Conservation (phyloP, 768 basidiomycete genomes). For the Hygrocybe coccinea region DNA sequence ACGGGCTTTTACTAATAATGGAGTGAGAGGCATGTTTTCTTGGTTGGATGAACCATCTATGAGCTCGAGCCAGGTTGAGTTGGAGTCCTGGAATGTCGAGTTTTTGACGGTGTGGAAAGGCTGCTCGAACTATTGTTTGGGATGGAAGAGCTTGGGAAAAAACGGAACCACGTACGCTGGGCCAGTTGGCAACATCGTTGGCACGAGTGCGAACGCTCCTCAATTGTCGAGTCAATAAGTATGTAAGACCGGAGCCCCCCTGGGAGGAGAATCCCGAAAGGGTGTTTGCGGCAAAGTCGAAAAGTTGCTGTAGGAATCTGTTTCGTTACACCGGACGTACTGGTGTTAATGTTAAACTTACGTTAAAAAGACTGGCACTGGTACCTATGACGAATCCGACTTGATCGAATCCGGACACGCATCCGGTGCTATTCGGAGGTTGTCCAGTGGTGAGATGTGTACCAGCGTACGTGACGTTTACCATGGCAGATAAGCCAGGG, state of each 20-base stretch:
- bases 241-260: constrained; percentile 40
- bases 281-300: constrained; percentile 42
- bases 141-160: not conserved
- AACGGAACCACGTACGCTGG: constrained; percentile 36
- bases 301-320: constrained; percentile 38
- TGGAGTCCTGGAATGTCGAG: constrained; percentile 50
- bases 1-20: constrained; percentile 65
- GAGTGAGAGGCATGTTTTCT: constrained; percentile 68
- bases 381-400: constrained; percentile 70
- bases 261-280: constrained; percentile 35
- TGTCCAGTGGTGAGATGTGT: constrained; percentile 57
- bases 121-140: constrained; percentile 17
- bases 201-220: constrained; percentile 45
- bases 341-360: constrained; percentile 19
- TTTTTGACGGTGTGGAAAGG: constrained; percentile 47
- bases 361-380: constrained; percentile 67
- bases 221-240: constrained; percentile 46
- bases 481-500: constrained; percentile 64
- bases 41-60: constrained; percentile 68
- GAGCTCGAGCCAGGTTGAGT: constrained; percentile 51
- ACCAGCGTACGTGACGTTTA: constrained; percentile 58
- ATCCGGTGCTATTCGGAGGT: constrained; percentile 50
- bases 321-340: not conserved
- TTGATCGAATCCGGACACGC: constrained; percentile 73
- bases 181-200: constrained; percentile 66